Conservation (phyloP, 192 early-diverging fungal genomes). For the Coemansia erecta region DNA sequence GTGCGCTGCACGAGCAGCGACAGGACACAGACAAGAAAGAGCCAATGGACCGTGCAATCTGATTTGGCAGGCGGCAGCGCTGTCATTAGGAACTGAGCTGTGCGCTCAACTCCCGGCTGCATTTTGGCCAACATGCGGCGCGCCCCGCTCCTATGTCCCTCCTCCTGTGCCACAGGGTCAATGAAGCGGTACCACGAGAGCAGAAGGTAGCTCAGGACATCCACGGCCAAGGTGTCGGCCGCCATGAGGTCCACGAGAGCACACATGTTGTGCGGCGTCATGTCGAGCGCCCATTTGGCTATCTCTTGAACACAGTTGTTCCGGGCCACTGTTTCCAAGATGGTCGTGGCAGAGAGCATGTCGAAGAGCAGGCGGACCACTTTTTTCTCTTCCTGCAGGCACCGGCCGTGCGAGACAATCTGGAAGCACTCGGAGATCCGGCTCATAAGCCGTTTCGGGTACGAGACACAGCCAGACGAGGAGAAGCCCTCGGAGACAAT, state of each 20-base stretch:
- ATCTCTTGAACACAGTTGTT: conserved; percentile 21
- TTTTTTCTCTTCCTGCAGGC: conserved; percentile 10
- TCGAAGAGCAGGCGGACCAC: conserved; percentile 18
- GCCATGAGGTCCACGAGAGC: conserved; percentile 14
- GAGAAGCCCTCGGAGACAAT: conserved; percentile 3
- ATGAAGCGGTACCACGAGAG: conserved; percentile 20
- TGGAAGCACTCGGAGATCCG: conserved; percentile 1
- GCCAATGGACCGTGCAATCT: conserved; percentile 6
- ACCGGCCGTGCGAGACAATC: conserved; percentile 1
- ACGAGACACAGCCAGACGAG: neutral
- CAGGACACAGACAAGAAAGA: conserved; percentile 14
- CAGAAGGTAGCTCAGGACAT: conserved; percentile 28
- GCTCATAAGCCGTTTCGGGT: conserved; percentile 7
- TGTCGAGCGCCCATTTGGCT: conserved; percentile 9
- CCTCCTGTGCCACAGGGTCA: neutral
- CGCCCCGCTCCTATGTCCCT: neutral
- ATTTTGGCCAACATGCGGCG: neutral
- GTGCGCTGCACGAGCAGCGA: conserved; percentile 29
- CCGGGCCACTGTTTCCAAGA: conserved; percentile 7
- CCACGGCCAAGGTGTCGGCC: conserved; percentile 24
- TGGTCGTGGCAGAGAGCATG: conserved; percentile 12
- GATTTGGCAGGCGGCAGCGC: conserved; percentile 9
- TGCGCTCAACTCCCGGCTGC: conserved; percentile 20
- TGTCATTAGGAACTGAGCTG: conserved; percentile 22
- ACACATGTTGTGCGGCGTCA: neutral